Evolutionary conservation across 169 alveolate species (phyloP), one percentile per base, ranked within the genome.

Genomic region (Plasmodium berghei): DNA sequence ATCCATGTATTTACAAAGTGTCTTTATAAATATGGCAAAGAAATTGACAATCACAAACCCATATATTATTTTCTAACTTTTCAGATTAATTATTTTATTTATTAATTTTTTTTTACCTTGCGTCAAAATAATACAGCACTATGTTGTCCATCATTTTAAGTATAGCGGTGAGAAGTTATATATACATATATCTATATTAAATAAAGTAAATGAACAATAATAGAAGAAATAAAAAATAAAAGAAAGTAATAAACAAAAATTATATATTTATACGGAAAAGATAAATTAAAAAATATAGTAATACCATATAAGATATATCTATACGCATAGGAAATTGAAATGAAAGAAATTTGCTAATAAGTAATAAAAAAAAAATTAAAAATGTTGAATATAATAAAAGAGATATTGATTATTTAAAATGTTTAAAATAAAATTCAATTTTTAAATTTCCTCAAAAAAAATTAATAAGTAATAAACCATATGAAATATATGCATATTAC

Each of bases 81-180:
- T 1, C 14, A 8, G n/a, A 34, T 18, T 10, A n/a, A 2, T 46
- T 1, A 14, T 34, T 48, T 54, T 42, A 16, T 40, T 67, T 75
- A 62, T 46, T 40, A 12, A n/a, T 49, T 40, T 58, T n/a, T 10
- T 62, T 59, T 75, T 52, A 75, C 89, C 89, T 75, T 54, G 89
- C 89, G 45, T 75, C 89, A 26, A 75, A 75, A 45, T 75, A 75
- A 16, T 75, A 75, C 52, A 75, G 26, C 42, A 75, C 73, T 26
- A 75, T 75, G 40, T 75, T 58, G 20, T 63, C 77, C 72, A 64
- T 16, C 89, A 75, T 75, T 64, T 58, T 73, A 48, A 24, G 34
- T 10, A 22, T 56, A 56, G 66, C 24, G 20, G 66, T 18, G n/a
- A 14, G 66, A 56, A 56, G 24, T 16, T 18, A 56, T 56, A 16